Percentiles rank a stretch among this genome's conserved stretches.
Conservation (phyloP, 768 basidiomycete genomes). For the Pisolithus sp. region DNA sequence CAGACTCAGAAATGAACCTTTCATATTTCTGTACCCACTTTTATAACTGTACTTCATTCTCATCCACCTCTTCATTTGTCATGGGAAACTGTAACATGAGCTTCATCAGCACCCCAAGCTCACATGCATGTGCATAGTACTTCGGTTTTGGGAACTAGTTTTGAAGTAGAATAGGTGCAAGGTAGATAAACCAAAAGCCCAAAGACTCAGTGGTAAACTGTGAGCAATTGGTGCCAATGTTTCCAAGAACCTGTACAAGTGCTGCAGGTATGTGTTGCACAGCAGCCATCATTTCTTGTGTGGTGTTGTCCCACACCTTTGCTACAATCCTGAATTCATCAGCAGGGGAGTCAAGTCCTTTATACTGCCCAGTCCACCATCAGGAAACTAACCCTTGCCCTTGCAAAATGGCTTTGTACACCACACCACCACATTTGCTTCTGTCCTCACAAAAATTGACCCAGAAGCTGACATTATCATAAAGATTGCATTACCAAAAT, state of each 20-base stretch:
- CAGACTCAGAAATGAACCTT: neutral
- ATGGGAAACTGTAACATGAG: slow-evolving; percentile 1
- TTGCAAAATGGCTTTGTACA: too few relatives aligned
- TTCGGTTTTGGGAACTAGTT: slow-evolving; percentile 3
- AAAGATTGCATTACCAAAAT: too few relatives aligned
- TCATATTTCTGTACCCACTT: slow-evolving; percentile 8
- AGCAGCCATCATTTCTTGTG: slow-evolving; percentile 22
- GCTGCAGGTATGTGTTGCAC: slow-evolving; percentile 23
- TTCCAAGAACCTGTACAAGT: slow-evolving; percentile 23
- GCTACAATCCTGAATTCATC: slow-evolving; percentile 23
- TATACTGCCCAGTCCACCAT: slow-evolving; percentile 39
- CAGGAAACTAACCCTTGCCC: too few relatives aligned
- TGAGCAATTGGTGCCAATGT: slow-evolving; percentile 21
- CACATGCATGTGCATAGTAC: slow-evolving; percentile 9
- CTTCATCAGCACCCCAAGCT: slow-evolving; percentile 6
- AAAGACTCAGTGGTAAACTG: slow-evolving; percentile 14
- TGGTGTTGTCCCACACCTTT: slow-evolving; percentile 38
- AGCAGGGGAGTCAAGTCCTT: slow-evolving; percentile 27
- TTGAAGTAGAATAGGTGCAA: slow-evolving; percentile 14
- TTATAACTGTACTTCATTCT: neutral
- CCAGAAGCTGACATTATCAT: too few relatives aligned
- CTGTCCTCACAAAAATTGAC: too few relatives aligned
- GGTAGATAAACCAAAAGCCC: slow-evolving; percentile 15
- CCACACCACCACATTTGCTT: too few relatives aligned
- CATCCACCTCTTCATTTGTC: neutral